These are phyloP conservation scores for Talaromyces sp. DNA, from an alignment of 2,329 filamentous ascomycete genomes.

Conservation along the genomic window DNA sequence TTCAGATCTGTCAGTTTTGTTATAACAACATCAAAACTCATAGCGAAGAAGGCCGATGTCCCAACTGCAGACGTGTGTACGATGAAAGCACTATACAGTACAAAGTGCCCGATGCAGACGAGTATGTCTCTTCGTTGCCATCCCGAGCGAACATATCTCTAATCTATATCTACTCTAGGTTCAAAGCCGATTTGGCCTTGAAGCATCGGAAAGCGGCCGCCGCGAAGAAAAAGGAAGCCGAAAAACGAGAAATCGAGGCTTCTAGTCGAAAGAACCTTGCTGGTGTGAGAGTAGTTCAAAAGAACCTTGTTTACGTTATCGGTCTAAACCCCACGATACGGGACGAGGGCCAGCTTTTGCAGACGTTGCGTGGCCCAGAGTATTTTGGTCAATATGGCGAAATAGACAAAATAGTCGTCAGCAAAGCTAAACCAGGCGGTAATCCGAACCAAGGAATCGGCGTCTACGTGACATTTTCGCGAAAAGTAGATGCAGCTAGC, in stretches of 20 bases:
- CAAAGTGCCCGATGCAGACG: constrained; percentile 90
- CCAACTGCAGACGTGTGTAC: constrained; percentile 92
- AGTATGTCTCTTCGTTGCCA: constrained; percentile 57
- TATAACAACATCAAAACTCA: constrained; percentile 99
- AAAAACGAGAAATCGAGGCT: constrained; percentile 93
- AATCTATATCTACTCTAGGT: constrained; percentile 31
- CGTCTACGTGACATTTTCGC: constrained; percentile 97
- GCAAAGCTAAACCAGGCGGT: constrained; percentile 77
- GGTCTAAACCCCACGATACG: constrained; percentile 86
- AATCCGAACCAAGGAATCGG: constrained; percentile 78
- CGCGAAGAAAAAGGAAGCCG: constrained; percentile 85
- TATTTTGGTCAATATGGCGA: constrained; percentile 99
- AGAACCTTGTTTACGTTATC: constrained; percentile 97
- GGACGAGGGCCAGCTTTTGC: constrained; percentile 80
- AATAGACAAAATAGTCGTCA: constrained; percentile 98
- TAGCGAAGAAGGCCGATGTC: constrained; percentile 86
- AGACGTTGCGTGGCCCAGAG: constrained; percentile 81
- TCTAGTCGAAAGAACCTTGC: constrained; percentile 94
- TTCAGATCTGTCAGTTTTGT: constrained; percentile 96
- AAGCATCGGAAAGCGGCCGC: constrained; percentile 93
- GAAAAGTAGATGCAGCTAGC: constrained; percentile 79
- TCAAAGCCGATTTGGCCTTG: constrained; percentile 49
- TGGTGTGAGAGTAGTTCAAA: constrained; percentile 92
- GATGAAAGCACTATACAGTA: constrained; percentile 97
- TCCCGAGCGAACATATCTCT: neutral